Conservation (phyloP, 2,329 filamentous ascomycete species). For the Phaeoacremonium minimum region DNA sequence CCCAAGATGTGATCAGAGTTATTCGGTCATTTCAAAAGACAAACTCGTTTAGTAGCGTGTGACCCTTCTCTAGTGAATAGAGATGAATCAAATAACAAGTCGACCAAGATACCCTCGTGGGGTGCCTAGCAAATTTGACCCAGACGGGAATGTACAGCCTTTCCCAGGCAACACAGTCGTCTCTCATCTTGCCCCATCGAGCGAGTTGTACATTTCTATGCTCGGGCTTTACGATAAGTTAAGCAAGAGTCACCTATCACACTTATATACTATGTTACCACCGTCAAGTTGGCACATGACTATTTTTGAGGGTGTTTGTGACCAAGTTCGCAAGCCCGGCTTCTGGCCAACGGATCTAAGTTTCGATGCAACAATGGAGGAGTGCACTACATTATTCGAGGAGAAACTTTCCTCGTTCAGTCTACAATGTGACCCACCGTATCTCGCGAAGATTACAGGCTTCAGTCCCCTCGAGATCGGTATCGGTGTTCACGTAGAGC, state of each 20-base stretch:
- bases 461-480: slow-evolving; percentile 13
- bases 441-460: slow-evolving; percentile 9
- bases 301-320: slow-evolving; percentile 19
- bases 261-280: slow-evolving; percentile 14
- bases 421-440: slow-evolving; percentile 12
- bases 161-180: slow-evolving; percentile 20
- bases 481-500: slow-evolving; percentile 10
- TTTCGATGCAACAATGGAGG: slow-evolving; percentile 7
- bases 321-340: slow-evolving; percentile 12
- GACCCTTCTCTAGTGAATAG: too few relatives aligned
- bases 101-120: slow-evolving; percentile 10
- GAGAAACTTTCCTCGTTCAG: slow-evolving; percentile 11
- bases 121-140: slow-evolving; percentile 17
- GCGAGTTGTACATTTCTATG: slow-evolving; percentile 12
- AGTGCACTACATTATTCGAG: slow-evolving; percentile 11
- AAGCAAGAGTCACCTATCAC: slow-evolving; percentile 7
- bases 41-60: too few relatives aligned
- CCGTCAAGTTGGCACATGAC: slow-evolving; percentile 20
- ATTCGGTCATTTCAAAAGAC: too few relatives aligned
- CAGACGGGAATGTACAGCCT: slow-evolving; percentile 14
- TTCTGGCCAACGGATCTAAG: slow-evolving; percentile 15
- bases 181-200: slow-evolving; percentile 12
- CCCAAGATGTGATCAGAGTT: too few relatives aligned
- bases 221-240: slow-evolving; percentile 13
- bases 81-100: too few relatives aligned